These are phyloP conservation scores for Aspergillus fumigatus DNA, from an alignment of 2,329 filamentous ascomycete genomes.

Conservation along the genomic window DNA sequence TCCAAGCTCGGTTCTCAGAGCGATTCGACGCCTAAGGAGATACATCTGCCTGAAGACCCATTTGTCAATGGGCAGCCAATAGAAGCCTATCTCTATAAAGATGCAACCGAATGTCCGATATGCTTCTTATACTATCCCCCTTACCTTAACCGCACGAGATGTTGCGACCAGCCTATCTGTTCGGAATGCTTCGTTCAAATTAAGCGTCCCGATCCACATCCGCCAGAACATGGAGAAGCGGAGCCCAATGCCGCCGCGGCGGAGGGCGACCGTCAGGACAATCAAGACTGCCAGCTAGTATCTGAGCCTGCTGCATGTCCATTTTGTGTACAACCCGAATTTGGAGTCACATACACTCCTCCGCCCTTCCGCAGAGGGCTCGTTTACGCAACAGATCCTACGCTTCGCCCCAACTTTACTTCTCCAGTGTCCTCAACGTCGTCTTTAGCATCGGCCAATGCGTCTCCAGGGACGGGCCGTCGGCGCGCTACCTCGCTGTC, in stretches of 20 bases:
- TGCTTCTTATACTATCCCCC: slow-evolving; percentile 96
- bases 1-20: slow-evolving; percentile 67
- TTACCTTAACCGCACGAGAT: slow-evolving; percentile 88
- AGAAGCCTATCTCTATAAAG: slow-evolving; percentile 90
- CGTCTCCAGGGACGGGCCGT: slow-evolving; percentile 39
- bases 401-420: slow-evolving; percentile 47
- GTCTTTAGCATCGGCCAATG: slow-evolving; percentile 61
- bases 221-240: slow-evolving; percentile 66
- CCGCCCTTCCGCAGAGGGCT: slow-evolving; percentile 85
- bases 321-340: slow-evolving; percentile 91
- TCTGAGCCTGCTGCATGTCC: slow-evolving; percentile 91
- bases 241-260: slow-evolving; percentile 36
- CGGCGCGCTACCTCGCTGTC: slow-evolving; percentile 68
- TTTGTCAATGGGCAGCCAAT: slow-evolving; percentile 92
- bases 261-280: slow-evolving; percentile 31
- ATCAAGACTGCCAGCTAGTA: slow-evolving; percentile 60
- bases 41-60: slow-evolving; percentile 74
- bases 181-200: slow-evolving; percentile 99
- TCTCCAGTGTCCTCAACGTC: slow-evolving; percentile 84
- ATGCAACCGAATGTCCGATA: slow-evolving; percentile 85
- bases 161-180: slow-evolving; percentile 93
- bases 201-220: slow-evolving; percentile 86
- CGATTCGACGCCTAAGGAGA: slow-evolving; percentile 71
- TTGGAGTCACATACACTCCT: slow-evolving; percentile 90
- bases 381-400: slow-evolving; percentile 56